Evolutionary conservation across 2,329 filamentous ascomycete species (phyloP).

Genomic region (Fusarium metavorans): DNA sequence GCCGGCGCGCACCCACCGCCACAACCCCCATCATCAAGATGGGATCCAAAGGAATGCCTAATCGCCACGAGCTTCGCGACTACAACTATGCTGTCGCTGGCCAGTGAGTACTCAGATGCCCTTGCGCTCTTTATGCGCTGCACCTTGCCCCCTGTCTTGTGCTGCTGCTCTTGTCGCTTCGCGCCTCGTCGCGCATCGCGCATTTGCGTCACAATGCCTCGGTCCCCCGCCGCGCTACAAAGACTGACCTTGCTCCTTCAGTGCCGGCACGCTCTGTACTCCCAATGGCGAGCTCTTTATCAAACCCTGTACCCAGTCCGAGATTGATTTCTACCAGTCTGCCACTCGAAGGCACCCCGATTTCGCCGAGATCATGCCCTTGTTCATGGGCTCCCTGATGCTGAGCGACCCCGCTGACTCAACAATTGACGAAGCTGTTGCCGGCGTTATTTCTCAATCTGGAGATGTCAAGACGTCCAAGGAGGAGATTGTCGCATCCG

Average conservation of each 20-base stretch:
- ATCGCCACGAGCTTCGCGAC: conserved; percentile 71
- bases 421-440: conserved; percentile 61
- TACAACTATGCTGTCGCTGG: conserved; percentile 85
- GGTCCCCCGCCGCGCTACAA: conserved; percentile 14
- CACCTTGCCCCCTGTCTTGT: not conserved
- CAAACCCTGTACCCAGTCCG: conserved; percentile 89
- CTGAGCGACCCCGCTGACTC: conserved; percentile 69
- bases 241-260: conserved; percentile 54
- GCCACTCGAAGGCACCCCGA: conserved; percentile 73
- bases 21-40: conserved; percentile 42
- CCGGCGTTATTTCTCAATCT: conserved; percentile 56
- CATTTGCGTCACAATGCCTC: conserved; percentile 28
- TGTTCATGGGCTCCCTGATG: conserved; percentile 82
- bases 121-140: conserved; percentile 25
- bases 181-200: conserved; percentile 12
- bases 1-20: conserved; percentile 26
- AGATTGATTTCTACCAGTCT: conserved; percentile 91
- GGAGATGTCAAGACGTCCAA: conserved; percentile 50
- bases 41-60: conserved; percentile 59
- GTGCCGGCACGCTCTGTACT: conserved; percentile 91
- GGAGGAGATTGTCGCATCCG: conserved; percentile 49
- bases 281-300: conserved; percentile 87
- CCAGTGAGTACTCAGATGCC: conserved; percentile 71
- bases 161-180: conserved; percentile 2
- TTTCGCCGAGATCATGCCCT: conserved; percentile 85